These are phyloP conservation scores for Scytalidium sp. DNA, from an alignment of 2,329 filamentous ascomycete genomes.

Conservation along the genomic window DNA sequence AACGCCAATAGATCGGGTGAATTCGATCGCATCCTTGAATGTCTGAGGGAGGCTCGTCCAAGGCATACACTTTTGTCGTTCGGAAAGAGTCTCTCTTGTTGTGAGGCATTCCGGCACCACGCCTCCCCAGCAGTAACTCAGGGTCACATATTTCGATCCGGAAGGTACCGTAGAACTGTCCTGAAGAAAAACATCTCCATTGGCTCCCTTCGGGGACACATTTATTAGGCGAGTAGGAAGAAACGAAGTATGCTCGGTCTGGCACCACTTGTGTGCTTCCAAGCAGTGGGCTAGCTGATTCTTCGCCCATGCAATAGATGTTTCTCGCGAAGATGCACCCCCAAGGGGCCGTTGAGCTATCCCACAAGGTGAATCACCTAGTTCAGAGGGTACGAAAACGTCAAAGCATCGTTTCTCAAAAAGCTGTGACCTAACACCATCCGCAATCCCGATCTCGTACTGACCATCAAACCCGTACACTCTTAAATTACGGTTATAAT, in stretches of 20 bases:
- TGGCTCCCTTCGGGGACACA: neutral
- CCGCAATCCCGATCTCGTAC: neutral
- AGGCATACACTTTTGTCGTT: constrained; percentile 1
- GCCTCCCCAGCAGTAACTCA: constrained; percentile 14
- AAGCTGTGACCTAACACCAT: neutral
- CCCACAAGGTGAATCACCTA: neutral
- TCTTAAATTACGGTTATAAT: neutral
- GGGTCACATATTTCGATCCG: constrained; percentile 6
- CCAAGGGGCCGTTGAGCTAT: neutral
- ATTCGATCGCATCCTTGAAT: constrained; percentile 9
- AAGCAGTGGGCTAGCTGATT: neutral
- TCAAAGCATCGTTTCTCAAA: neutral
- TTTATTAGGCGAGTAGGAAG: neutral
- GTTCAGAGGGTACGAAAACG: neutral
- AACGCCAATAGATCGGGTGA: constrained; percentile 6
- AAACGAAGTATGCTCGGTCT: neutral
- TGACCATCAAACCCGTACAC: neutral
- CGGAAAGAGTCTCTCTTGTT: constrained; percentile 8
- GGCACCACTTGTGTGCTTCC: neutral
- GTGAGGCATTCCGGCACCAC: constrained; percentile 6
- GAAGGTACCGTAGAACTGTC: neutral
- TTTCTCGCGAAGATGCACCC: neutral
- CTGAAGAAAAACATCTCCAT: neutral
- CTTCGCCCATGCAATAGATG: neutral
- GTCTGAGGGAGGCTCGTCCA: constrained; percentile 11